Base-by-base conservation (phyloP, 2,329 filamentous ascomycete genomes). In the Peltaster fructicola region DNA sequence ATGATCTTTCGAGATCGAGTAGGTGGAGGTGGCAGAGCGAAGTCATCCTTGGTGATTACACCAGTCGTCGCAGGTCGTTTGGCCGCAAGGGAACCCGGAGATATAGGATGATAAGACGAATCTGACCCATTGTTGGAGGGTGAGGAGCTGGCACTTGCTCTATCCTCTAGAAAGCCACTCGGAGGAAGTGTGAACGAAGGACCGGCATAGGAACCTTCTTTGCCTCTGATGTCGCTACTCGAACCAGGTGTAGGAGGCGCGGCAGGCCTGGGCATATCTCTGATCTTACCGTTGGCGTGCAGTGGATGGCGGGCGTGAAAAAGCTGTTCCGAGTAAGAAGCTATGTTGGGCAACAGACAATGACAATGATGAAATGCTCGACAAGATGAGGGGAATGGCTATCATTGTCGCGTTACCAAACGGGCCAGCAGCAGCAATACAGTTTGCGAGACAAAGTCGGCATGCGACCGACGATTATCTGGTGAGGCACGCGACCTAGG, bases 1-100 rank as follows among this genome's bases (percentile, higher is more conserved):
- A 95, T 95, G 47, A 98, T 95, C 57, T 90, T 95, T 42, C 85
- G 74, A 20, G 81, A 79, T 34, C 85, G 65, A 3, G 84, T 92
- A 0, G 88, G 88, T 9, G 85, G 88, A 7, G 88, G 88, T 11
- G 88, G 88, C 9, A 98, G 65, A 7, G 77, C 66, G 48, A 92
- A 90, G 23, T 65, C 58, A 38, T 71, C 65, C 36, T 69, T 73
- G 29, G 59, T 42, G 34, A 44, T 37, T 23, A 45, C 30, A 24
- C 20, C 19, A 8, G 17, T 13, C 3, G 24, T 61, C 54, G 37
- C 44, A 31, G 30, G 40, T 45, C 40, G 40, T 40, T 40, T 41
- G 29, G 45, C 29, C 33, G 47, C 38, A 26, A 43, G 42, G 15
- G 59, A 60, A 2, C 44, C 44, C 5, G 61, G 58, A 14, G 57